Evolutionary conservation across 2,329 filamentous ascomycete species (phyloP).

Genomic region (Ophiostoma sp.): DNA sequence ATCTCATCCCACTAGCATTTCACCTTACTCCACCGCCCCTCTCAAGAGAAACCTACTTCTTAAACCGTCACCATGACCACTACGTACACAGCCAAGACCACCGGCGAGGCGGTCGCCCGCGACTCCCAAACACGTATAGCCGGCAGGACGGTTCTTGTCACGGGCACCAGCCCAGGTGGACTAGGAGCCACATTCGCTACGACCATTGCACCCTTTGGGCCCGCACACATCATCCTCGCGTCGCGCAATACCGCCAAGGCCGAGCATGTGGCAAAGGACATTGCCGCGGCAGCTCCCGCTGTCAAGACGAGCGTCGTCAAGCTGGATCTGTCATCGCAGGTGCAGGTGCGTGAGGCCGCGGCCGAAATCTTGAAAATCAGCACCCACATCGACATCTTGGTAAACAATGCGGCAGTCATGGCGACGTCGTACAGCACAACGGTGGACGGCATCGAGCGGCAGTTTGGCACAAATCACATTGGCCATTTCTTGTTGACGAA

Average conservation of each 20-base stretch:
- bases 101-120: constrained; percentile 19
- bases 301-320: constrained; percentile 37
- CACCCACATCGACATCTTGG: constrained; percentile 41
- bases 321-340: constrained; percentile 43
- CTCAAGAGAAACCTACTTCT: too few species aligned
- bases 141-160: constrained; percentile 27
- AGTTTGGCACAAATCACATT: constrained; percentile 51
- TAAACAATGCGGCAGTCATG: constrained; percentile 50
- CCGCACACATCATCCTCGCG: constrained; percentile 29
- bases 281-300: constrained; percentile 35
- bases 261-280: constrained; percentile 39
- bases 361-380: constrained; percentile 38
- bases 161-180: constrained; percentile 27
- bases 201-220: constrained; percentile 26
- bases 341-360: constrained; percentile 41
- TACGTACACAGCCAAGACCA: constrained; percentile 16
- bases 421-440: constrained; percentile 39
- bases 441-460: constrained; percentile 45
- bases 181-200: constrained; percentile 28
- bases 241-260: constrained; percentile 28
- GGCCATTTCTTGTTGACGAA: constrained; percentile 53
- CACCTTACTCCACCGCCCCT: too few species aligned
- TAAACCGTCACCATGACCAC: constrained; percentile 1
- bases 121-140: constrained; percentile 18
- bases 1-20: neutral